These are phyloP conservation scores for Mollisia scopiformis DNA, from an alignment of 2,329 filamentous ascomycete genomes.

Conservation along the genomic window DNA sequence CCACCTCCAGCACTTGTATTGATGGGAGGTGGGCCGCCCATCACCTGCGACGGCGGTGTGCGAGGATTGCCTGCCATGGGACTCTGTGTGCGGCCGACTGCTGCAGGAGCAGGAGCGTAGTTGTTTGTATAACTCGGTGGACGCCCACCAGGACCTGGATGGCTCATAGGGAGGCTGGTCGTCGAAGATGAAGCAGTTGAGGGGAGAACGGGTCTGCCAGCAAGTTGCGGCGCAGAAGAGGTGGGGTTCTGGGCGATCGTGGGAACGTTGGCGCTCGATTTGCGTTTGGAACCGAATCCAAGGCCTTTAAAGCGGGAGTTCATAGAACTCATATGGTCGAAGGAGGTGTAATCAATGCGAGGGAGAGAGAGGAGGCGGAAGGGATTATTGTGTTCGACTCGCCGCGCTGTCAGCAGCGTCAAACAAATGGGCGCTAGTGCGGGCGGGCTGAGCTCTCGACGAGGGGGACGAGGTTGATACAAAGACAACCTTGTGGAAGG, in stretches of 20 bases:
- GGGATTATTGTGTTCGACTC: constrained; percentile 11
- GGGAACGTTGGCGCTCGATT: constrained; percentile 63
- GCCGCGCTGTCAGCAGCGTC: constrained; percentile 14
- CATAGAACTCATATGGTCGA: constrained; percentile 71
- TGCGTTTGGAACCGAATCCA: constrained; percentile 77
- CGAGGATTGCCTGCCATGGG: constrained; percentile 36
- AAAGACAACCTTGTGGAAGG: not conserved
- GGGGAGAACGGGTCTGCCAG: constrained; percentile 26
- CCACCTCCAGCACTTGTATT: constrained; percentile 63
- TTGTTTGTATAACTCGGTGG: constrained; percentile 67
- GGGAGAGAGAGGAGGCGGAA: constrained; percentile 34
- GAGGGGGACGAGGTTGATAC: constrained; percentile 1
- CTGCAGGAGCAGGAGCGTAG: constrained; percentile 51
- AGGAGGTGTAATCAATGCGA: constrained; percentile 36
- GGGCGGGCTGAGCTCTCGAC: constrained; percentile 12
- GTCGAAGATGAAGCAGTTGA: constrained; percentile 52
- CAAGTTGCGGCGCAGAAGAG: constrained; percentile 31
- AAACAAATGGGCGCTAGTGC: constrained; percentile 17
- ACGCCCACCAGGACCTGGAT: constrained; percentile 60
- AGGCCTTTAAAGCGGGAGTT: constrained; percentile 79
- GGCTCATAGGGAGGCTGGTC: constrained; percentile 63
- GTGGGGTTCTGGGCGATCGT: constrained; percentile 41
- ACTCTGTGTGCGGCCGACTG: constrained; percentile 53
- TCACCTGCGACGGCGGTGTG: constrained; percentile 38
- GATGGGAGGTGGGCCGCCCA: constrained; percentile 67